A percentile compares a stretch with the other conserved stretches of the same genome.
Evolutionary conservation across 2,329 filamentous ascomycete genomes (phyloP).

Genomic region (Fusarium beomiforme): DNA sequence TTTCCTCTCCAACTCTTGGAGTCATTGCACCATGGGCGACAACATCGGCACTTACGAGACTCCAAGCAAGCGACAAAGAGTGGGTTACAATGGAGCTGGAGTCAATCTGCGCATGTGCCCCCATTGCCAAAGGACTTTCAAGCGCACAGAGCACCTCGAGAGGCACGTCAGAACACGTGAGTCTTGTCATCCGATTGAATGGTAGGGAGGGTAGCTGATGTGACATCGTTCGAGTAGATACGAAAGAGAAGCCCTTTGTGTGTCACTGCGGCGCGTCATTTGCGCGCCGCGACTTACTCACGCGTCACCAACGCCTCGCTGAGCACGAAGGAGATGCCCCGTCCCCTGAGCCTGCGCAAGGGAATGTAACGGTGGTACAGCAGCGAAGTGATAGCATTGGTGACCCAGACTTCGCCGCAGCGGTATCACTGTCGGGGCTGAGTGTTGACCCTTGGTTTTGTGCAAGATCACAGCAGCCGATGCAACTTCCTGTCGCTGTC

Average conservation of each 20-base stretch:
- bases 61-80: conserved; percentile 21
- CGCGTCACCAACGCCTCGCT: conserved; percentile 49
- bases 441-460: conserved; percentile 14
- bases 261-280: conserved; percentile 57
- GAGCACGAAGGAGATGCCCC: conserved; percentile 2
- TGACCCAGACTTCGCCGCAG: neutral
- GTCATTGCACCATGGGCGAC: neutral
- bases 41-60: neutral
- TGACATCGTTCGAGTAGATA: conserved; percentile 46
- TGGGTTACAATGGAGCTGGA: conserved; percentile 13
- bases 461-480: neutral
- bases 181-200: conserved; percentile 11
- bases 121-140: conserved; percentile 56
- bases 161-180: conserved; percentile 58
- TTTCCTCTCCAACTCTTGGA: conserved; percentile 16
- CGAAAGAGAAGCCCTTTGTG: conserved; percentile 59
- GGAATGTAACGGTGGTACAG: neutral
- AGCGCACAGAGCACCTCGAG: conserved; percentile 58
- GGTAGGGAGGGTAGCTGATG: neutral
- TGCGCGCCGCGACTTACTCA: conserved; percentile 56
- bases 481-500: conserved; percentile 2
- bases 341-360: neutral
- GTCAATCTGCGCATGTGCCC: conserved; percentile 47
- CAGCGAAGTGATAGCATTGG: neutral
- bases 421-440: neutral